Evolutionary conservation across 768 basidiomycete species (phyloP), one percentile per base, ranked within the genome.

Genomic region (Gyrodon lividus): DNA sequence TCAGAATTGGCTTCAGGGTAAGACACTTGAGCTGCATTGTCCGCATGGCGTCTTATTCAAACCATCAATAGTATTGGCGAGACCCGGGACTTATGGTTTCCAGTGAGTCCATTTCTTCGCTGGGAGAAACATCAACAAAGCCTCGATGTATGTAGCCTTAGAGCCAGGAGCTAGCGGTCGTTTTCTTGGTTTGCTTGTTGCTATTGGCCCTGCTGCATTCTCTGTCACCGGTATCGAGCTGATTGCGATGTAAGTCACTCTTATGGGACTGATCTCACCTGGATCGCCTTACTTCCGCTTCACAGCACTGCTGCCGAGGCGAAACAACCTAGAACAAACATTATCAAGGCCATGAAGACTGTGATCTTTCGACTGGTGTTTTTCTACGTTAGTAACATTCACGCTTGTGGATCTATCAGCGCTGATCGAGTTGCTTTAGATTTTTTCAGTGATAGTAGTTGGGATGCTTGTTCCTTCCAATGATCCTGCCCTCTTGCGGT

Each of bases 391-490:
- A 49, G 58, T 40, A 33, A 22, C 1, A 8, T 20, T 7, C 4
- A 26, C 8, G 2, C 16, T 1, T 4, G 17, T 26, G 22, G 33
- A 17, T 34, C 19, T 20, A 9, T 34, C 16, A 19, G 40, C 23
- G 16, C 19, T 55, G 16, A 55, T 43, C 13, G 4, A 14, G 14
- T 55, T 16, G 20, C 22, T 47, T 47, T 42, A 64, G 62, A 56
- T 64, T 31, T 3, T 17, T 34, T 58, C 59, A 0, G 62, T 61
- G 12, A 68, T 87, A 52, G 73, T 86, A 52, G 79, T 86, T 34
- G 89, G 89, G 52, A 83, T 93, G 84, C 75, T 92, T 38, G 87
- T 94, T 39, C 80, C 87, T 1, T 87, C 77, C 57, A 72, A 84
- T 60, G 83, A 92, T 63, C 62, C 66, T 0, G 63, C 68, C 10